These are phyloP conservation scores for Fomitopsis pulvina DNA, from an alignment of 768 basidiomycete genomes.

Conservation along the genomic window DNA sequence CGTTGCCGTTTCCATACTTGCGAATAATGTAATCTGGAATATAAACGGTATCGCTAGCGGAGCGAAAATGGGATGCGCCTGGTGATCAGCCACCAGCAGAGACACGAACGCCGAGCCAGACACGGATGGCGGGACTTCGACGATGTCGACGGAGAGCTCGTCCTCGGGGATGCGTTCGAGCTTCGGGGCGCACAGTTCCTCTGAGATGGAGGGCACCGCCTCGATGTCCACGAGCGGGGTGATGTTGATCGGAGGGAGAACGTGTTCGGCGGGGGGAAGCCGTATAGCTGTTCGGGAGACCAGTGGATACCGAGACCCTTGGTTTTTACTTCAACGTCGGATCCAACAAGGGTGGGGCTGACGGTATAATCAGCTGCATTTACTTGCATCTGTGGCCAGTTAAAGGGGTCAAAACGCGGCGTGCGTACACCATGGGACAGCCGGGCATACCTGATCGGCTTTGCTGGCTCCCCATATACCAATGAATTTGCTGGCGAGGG, in stretches of 20 bases:
- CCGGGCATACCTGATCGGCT: not conserved
- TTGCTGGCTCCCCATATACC: not conserved
- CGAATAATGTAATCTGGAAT: conserved; percentile 29
- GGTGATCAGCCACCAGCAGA: not conserved
- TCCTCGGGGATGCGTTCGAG: not conserved
- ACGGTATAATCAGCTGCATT: not conserved
- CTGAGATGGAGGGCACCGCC: not conserved
- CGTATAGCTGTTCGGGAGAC: not conserved
- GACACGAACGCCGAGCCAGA: not conserved
- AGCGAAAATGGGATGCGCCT: no score
- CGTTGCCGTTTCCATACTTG: conserved; percentile 26
- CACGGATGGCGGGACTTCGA: not conserved
- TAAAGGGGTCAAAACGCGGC: not conserved
- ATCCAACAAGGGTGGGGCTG: not conserved
- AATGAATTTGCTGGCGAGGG: not conserved
- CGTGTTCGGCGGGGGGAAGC: not conserved
- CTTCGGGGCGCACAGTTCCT: not conserved
- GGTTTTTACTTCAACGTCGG: not conserved
- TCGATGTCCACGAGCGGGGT: not conserved
- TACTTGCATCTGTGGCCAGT: not conserved
- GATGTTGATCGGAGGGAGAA: not conserved
- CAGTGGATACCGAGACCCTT: not conserved
- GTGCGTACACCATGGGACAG: not conserved
- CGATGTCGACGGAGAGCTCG: not conserved
- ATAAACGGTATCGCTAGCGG: no score